Conservation (phyloP, 805 yeast genomes). For the Yarrowia deformans region DNA sequence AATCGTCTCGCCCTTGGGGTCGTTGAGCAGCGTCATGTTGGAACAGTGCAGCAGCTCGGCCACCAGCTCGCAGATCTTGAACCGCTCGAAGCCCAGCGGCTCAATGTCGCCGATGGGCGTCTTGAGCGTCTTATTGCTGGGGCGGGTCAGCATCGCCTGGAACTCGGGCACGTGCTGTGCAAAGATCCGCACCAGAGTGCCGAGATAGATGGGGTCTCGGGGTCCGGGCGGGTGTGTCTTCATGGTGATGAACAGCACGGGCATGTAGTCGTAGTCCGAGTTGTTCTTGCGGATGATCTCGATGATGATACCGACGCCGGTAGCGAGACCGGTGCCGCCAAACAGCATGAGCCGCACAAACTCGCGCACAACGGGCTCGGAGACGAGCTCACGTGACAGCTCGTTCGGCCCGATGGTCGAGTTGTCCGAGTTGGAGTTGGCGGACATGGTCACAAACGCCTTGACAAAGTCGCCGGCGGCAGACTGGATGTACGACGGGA, state of each 20-base stretch:
- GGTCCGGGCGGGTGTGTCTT: slow-evolving; percentile 93
- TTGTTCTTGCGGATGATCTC: slow-evolving; percentile 95
- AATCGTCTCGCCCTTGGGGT: slow-evolving; percentile 71
- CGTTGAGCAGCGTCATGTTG: slow-evolving; percentile 92
- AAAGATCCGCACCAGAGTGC: slow-evolving; percentile 80
- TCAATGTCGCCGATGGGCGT: slow-evolving; percentile 73
- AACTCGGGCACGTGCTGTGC: slow-evolving; percentile 76
- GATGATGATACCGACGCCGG: slow-evolving; percentile 93
- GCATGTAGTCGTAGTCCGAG: slow-evolving; percentile 91
- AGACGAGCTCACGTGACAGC: slow-evolving; percentile 86
- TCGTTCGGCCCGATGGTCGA: slow-evolving; percentile 97
- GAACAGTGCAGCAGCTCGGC: slow-evolving; percentile 97
- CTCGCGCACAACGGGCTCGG: slow-evolving; percentile 68
- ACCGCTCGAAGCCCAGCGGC: slow-evolving; percentile 89
- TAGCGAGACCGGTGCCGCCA: slow-evolving; percentile 83
- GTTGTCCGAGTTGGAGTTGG: slow-evolving; percentile 87
- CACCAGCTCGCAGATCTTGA: slow-evolving; percentile 87
- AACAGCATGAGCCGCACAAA: slow-evolving; percentile 78
- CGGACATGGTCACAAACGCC: slow-evolving; percentile 91
- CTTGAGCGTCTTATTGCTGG: slow-evolving; percentile 51
- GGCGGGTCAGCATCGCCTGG: slow-evolving; percentile 62
- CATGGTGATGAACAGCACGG: slow-evolving; percentile 79
- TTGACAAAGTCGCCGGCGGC: slow-evolving; percentile 96
- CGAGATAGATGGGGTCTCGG: slow-evolving; percentile 91
- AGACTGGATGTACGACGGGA: slow-evolving; percentile 76